A percentile compares a stretch with the other conserved stretches of the same genome.
Conservation (phyloP, 345 rosid species). For the Brassica cretica region DNA sequence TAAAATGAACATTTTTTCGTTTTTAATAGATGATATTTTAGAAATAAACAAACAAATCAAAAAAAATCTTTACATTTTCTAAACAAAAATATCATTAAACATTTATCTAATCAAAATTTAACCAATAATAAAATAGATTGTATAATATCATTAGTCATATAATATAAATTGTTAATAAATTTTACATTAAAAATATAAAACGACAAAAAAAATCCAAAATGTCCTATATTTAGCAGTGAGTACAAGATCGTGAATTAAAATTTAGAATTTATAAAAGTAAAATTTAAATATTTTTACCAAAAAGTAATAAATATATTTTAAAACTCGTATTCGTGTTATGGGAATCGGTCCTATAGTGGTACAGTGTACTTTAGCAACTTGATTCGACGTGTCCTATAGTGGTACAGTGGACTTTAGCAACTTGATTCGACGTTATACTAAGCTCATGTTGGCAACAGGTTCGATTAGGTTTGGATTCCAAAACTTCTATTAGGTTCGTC, state of each 20-base stretch:
- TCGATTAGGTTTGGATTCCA: conserved; percentile 2
- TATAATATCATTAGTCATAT: no score
- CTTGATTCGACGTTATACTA: conserved; percentile 15
- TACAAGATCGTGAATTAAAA: not conserved
- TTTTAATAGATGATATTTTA: no score
- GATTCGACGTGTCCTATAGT: conserved; percentile 12
- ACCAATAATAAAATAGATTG: no score
- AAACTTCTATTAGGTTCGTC: not conserved
- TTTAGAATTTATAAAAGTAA: not conserved
- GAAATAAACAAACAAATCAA: no score
- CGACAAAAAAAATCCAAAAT: no score
- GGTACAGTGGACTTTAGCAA: not conserved
- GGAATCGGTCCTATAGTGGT: conserved; percentile 9
- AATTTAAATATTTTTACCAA: not conserved
- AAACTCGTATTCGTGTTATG: not conserved
- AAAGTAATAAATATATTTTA: not conserved
- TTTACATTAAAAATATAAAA: no score
- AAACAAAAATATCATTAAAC: no score
- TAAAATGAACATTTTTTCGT: no score
- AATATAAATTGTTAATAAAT: no score
- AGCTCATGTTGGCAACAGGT: not conserved
- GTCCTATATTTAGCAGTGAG: no score
- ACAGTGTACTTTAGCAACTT: not conserved
- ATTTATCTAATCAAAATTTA: no score
- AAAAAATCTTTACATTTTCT: no score